These are phyloP conservation scores for slime mould (Dictyostelium discoideum) DNA, from an alignment of 78 protist species.

Conservation along the genomic window DNA sequence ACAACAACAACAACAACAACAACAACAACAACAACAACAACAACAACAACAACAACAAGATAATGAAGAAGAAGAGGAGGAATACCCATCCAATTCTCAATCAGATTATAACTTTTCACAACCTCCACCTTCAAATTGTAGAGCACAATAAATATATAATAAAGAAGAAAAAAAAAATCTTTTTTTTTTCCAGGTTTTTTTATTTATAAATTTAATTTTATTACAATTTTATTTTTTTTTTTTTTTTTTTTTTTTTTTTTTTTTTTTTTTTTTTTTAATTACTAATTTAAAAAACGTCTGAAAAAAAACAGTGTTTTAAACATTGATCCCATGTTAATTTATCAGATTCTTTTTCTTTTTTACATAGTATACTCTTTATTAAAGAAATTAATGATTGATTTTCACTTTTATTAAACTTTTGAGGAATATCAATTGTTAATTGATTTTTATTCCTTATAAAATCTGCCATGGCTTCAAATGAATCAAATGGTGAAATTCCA, in stretches of 20 bases:
- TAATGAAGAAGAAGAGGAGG: not conserved
- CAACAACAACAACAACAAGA: not conserved
- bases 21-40: not conserved
- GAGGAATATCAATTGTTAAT: not conserved
- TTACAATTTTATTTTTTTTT: too few relatives aligned
- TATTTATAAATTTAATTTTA: too few relatives aligned
- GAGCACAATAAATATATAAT: not conserved
- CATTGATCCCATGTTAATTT: not conserved
- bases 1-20: not conserved
- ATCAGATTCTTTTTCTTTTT: not conserved
- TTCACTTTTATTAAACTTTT: not conserved
- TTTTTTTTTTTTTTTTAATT: too few relatives aligned
- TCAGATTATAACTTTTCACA: slow-evolving; percentile 9
- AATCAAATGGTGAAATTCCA: not conserved
- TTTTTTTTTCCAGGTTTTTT: not conserved
- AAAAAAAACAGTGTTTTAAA: not conserved
- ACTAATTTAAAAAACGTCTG: not conserved
- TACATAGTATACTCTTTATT: not conserved
- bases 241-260: too few relatives aligned
- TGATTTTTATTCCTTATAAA: not conserved
- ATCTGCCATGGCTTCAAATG: not conserved
- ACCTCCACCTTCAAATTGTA: not conserved
- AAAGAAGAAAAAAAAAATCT: not conserved
- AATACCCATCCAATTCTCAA: not conserved
- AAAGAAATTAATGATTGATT: not conserved